Conservation (phyloP, 2,329 filamentous ascomycete genomes). For the Sporothrix humicola region DNA sequence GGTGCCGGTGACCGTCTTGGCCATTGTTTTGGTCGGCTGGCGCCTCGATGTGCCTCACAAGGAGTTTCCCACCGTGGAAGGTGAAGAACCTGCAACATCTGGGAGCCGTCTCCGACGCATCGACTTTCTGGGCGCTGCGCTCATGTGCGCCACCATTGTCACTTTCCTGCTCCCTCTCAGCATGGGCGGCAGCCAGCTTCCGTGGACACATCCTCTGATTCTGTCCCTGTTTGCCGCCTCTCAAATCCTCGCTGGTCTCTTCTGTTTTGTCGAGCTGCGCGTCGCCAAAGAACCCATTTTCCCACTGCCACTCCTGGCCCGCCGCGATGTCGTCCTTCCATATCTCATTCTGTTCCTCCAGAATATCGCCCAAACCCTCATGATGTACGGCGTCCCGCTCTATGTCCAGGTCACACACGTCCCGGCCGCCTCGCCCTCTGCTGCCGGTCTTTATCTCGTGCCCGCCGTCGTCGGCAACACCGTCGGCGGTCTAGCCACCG, state of each 20-base stretch:
- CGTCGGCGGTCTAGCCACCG: conserved; percentile 54
- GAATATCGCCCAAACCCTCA: conserved; percentile 39
- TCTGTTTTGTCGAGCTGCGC: conserved; percentile 42
- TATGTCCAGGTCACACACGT: conserved; percentile 58
- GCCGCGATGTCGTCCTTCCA: conserved; percentile 49
- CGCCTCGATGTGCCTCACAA: conserved; percentile 1
- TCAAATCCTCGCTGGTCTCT: not conserved
- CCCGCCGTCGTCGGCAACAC: conserved; percentile 60
- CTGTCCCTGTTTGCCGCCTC: not conserved
- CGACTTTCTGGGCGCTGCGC: conserved; percentile 33
- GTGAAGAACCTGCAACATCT: not conserved
- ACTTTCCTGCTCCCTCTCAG: conserved; percentile 34
- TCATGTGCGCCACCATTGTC: conserved; percentile 30
- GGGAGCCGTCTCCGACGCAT: conserved; percentile 25
- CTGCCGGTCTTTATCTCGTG: conserved; percentile 55
- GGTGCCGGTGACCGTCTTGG: conserved; percentile 17
- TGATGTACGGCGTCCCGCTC: conserved; percentile 56
- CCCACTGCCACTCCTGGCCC: conserved; percentile 49
- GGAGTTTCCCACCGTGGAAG: not conserved
- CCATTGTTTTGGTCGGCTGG: conserved; percentile 13
- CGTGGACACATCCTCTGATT: conserved; percentile 33
- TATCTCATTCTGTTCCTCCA: conserved; percentile 46
- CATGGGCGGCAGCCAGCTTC: conserved; percentile 32
- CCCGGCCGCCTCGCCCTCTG: conserved; percentile 46
- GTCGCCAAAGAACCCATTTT: conserved; percentile 50